These are phyloP conservation scores for Macrolepiota dolichaula DNA, from an alignment of 768 basidiomycete genomes.

Conservation along the genomic window DNA sequence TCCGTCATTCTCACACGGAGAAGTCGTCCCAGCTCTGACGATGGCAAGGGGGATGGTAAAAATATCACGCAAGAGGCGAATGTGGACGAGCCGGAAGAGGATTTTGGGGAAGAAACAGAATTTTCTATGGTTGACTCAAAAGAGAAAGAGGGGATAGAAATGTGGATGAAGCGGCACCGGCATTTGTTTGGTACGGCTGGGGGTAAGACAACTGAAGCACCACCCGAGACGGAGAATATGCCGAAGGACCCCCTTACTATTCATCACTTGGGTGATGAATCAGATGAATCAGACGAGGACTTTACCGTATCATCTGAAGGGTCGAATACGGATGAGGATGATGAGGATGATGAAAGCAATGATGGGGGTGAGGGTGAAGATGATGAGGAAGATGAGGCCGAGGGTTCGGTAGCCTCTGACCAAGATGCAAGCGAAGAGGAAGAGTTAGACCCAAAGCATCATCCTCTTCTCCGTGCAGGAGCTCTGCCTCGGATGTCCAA, in stretches of 20 bases:
- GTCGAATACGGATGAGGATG: slow-evolving; percentile 16
- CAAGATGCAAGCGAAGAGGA: slow-evolving; percentile 36
- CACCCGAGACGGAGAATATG: slow-evolving; percentile 12
- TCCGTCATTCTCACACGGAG: slow-evolving; percentile 52
- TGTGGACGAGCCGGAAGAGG: slow-evolving; percentile 35
- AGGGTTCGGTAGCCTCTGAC: slow-evolving; percentile 22
- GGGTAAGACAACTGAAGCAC: slow-evolving; percentile 15
- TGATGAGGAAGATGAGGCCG: slow-evolving; percentile 29
- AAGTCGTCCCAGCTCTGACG: slow-evolving; percentile 10
- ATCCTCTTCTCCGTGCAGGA: slow-evolving; percentile 63
- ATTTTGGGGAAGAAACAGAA: slow-evolving; percentile 54
- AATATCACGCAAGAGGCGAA: slow-evolving; percentile 13
- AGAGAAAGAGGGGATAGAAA: slow-evolving; percentile 61
- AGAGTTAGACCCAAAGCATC: slow-evolving; percentile 50
- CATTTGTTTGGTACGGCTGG: slow-evolving; percentile 50
- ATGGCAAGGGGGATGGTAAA: slow-evolving; percentile 24
- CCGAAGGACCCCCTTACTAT: slow-evolving; percentile 27
- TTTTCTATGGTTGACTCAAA: slow-evolving; percentile 71
- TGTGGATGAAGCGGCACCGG: slow-evolving; percentile 61
- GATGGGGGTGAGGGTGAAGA: slow-evolving; percentile 26
- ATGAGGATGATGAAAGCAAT: slow-evolving; percentile 22
- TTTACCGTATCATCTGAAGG: slow-evolving; percentile 31
- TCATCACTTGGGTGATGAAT: slow-evolving; percentile 25
- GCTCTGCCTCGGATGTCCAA: slow-evolving; percentile 70
- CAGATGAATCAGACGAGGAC: slow-evolving; percentile 46